Evolutionary conservation across 1,139 yeast genomes (phyloP).

Genomic region (Taphrina sp.): DNA sequence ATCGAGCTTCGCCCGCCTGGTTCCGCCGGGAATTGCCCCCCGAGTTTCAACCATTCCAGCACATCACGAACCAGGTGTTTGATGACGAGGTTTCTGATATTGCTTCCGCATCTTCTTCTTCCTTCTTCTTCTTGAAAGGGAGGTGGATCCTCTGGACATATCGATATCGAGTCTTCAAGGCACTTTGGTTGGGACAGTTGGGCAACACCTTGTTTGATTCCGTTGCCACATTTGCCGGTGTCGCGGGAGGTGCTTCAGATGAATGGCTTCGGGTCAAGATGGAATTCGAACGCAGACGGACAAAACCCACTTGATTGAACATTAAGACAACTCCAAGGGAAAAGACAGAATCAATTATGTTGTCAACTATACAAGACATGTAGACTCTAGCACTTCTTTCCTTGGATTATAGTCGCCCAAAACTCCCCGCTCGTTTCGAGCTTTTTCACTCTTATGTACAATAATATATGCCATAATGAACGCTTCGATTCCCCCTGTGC

Average conservation of each 20-base stretch:
- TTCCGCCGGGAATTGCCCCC: background rate
- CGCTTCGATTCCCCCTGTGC: too few species aligned
- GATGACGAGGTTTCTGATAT: constrained; percentile 9
- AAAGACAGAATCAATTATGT: background rate
- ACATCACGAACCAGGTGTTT: constrained; percentile 3
- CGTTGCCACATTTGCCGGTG: constrained; percentile 28
- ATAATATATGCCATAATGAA: too few species aligned
- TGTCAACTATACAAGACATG: too few species aligned
- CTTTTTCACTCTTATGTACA: too few species aligned
- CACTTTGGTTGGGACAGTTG: background rate
- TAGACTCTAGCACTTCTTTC: too few species aligned
- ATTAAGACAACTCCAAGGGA: too few species aligned
- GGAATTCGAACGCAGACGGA: background rate
- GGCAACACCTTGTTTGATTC: constrained; percentile 14
- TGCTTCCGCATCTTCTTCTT: background rate
- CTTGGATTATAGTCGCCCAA: too few species aligned
- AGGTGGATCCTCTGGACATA: constrained; percentile 8
- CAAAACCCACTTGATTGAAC: too few species aligned
- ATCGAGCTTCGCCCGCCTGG: constrained; percentile 6
- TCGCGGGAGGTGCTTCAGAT: constrained; percentile 23
- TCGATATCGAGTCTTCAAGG: background rate
- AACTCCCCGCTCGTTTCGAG: too few species aligned
- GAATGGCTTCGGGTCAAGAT: constrained; percentile 22
- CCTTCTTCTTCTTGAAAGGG: too few species aligned
- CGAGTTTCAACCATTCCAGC: background rate